These are phyloP conservation scores for Quercus aquifolioides DNA, from an alignment of 306 rosid species.

Conservation along the genomic window DNA sequence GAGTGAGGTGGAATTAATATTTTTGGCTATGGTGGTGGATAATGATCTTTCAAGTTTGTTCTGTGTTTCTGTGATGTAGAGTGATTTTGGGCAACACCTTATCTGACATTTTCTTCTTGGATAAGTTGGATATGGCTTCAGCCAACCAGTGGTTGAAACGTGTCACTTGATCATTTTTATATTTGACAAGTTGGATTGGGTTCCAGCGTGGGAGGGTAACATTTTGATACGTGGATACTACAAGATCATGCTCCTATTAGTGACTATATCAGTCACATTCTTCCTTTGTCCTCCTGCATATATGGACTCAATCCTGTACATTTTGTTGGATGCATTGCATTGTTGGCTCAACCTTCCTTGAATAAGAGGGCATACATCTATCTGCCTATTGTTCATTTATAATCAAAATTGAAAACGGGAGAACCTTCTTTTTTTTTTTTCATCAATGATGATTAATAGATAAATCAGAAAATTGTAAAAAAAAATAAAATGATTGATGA, in stretches of 20 bases:
- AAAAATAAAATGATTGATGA: too few species aligned
- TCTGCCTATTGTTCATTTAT: too few species aligned
- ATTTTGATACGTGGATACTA: slow-evolving; percentile 41
- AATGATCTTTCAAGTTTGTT: slow-evolving; percentile 9
- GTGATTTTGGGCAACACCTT: slow-evolving; percentile 37
- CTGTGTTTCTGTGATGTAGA: slow-evolving; percentile 51
- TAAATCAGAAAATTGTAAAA: too few species aligned
- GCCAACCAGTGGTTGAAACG: slow-evolving; percentile 35
- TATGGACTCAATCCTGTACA: too few species aligned
- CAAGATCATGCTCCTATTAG: neutral
- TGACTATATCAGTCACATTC: neutral
- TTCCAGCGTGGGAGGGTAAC: slow-evolving; percentile 37
- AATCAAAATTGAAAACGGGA: too few species aligned
- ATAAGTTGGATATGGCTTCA: slow-evolving; percentile 53
- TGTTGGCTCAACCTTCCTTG: too few species aligned
- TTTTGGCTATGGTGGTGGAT: slow-evolving; percentile 25
- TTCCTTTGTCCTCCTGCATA: too few species aligned
- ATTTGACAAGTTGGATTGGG: slow-evolving; percentile 54
- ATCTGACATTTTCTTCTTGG: slow-evolving; percentile 64
- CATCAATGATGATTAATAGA: too few species aligned
- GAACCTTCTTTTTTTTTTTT: too few species aligned
- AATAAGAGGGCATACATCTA: too few species aligned
- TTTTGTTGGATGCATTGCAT: too few species aligned
- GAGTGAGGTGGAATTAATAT: slow-evolving; percentile 29
- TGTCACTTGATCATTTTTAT: neutral